These are phyloP conservation scores for Annulohypoxylon stygium DNA, from an alignment of 495 filamentous ascomycete species.

Conservation along the genomic window DNA sequence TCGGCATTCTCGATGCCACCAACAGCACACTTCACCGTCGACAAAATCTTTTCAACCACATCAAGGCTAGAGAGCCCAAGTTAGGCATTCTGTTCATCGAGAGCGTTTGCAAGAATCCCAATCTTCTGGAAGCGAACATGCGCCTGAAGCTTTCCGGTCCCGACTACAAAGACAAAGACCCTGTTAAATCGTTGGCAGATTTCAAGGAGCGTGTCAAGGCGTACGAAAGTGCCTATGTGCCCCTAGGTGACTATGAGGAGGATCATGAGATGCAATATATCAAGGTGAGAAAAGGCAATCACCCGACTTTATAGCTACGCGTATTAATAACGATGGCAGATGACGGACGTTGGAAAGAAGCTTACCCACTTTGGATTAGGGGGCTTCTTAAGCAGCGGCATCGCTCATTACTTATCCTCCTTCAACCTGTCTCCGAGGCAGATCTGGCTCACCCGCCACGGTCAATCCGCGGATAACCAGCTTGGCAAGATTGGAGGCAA, in stretches of 20 bases:
- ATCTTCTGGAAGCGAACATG: constrained; percentile 95
- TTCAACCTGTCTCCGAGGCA: constrained; percentile 96
- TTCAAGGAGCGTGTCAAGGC: constrained; percentile 94
- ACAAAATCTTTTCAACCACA: constrained; percentile 83
- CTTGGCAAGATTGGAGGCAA: constrained; percentile 86
- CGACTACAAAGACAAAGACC: constrained; percentile 95
- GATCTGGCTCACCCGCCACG: constrained; percentile 98
- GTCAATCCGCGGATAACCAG: constrained; percentile 84
- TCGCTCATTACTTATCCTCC: constrained; percentile 92
- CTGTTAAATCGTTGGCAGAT: constrained; percentile 81
- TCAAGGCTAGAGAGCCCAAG: constrained; percentile 85
- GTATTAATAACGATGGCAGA: constrained; percentile 60
- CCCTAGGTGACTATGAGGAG: constrained; percentile 92
- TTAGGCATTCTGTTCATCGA: constrained; percentile 94
- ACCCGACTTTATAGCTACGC: background rate
- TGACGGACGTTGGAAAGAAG: constrained; percentile 98
- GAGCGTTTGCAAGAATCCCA: constrained; percentile 86
- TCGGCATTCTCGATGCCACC: constrained; percentile 98
- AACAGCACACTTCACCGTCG: constrained; percentile 92
- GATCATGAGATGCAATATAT: constrained; percentile 90
- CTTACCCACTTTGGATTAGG: constrained; percentile 88
- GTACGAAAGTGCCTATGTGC: constrained; percentile 93
- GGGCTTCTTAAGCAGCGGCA: constrained; percentile 90
- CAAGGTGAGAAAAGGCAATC: constrained; percentile 61
- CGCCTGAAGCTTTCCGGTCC: constrained; percentile 96